Conservation (phyloP, 2,329 filamentous ascomycete genomes). For the Lanzia echinophila region DNA sequence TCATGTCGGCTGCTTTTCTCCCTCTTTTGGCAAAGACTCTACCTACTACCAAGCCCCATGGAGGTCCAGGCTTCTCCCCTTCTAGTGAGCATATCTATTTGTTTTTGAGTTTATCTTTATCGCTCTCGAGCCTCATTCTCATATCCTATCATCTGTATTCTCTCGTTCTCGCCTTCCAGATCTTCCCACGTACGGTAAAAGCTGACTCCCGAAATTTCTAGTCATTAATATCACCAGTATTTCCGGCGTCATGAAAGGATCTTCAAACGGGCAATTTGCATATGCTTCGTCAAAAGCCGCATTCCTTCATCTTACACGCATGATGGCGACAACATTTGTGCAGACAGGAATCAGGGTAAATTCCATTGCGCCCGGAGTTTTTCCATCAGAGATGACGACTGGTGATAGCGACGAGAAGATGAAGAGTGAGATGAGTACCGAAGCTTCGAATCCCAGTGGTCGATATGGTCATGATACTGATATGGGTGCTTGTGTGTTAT, state of each 20-base stretch:
- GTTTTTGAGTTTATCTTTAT: no score
- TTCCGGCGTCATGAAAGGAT: conserved; percentile 17
- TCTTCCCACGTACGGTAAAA: no score
- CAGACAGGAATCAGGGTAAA: conserved; percentile 49
- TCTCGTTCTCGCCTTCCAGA: no score
- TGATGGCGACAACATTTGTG: conserved; percentile 44
- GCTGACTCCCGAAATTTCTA: no score
- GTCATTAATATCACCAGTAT: conserved; percentile 13
- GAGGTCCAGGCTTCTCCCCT: conserved; percentile 21
- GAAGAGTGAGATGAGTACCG: conserved; percentile 30
- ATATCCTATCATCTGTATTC: no score
- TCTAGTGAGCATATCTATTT: neutral
- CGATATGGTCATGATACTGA: conserved; percentile 39
- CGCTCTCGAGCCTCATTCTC: no score
- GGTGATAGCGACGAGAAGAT: conserved; percentile 39
- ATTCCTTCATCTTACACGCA: conserved; percentile 34
- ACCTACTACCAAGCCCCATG: conserved; percentile 37
- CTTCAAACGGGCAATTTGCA: conserved; percentile 15
- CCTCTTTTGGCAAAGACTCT: conserved; percentile 39
- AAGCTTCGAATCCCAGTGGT: conserved; percentile 38
- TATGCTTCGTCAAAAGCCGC: conserved; percentile 39
- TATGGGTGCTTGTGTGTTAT: conserved; percentile 44
- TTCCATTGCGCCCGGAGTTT: conserved; percentile 47
- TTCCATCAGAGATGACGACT: conserved; percentile 40
- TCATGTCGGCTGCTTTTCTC: conserved; percentile 54